Conservation (phyloP, 2,329 filamentous ascomycete genomes). For the Colletotrichum viniferum region DNA sequence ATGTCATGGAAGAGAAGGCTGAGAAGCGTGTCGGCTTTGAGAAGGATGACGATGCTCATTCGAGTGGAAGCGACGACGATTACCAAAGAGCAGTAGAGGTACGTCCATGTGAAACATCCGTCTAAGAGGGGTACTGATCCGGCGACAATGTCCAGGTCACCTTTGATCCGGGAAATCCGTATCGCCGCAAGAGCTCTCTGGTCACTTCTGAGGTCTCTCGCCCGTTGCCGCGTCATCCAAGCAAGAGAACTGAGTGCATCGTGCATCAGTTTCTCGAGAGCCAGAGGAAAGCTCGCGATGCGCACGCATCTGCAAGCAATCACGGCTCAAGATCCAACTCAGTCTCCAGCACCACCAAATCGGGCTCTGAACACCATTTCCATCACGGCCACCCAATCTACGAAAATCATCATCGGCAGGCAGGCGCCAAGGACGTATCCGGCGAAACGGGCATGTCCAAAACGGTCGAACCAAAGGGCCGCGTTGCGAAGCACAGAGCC, state of each 20-base stretch:
- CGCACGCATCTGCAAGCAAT: conserved; percentile 25
- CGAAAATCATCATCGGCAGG: conserved; percentile 18
- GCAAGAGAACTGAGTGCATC: conserved; percentile 60
- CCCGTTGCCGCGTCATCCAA: conserved; percentile 37
- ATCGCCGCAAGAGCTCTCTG: conserved; percentile 70
- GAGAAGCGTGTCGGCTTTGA: conserved; percentile 30
- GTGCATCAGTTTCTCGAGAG: conserved; percentile 69
- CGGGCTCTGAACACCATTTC: conserved; percentile 6
- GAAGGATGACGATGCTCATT: conserved; percentile 41
- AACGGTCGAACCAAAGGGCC: conserved; percentile 39
- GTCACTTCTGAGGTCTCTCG: conserved; percentile 52
- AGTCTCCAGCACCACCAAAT: conserved; percentile 13
- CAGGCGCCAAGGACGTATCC: conserved; percentile 26
- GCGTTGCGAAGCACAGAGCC: conserved; percentile 67
- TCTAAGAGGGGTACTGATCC: neutral
- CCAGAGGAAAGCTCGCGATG: conserved; percentile 46
- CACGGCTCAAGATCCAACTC: conserved; percentile 24
- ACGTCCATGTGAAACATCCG: conserved; percentile 18
- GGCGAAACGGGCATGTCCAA: conserved; percentile 31
- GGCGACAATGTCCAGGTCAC: conserved; percentile 51
- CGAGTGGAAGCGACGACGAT: conserved; percentile 57
- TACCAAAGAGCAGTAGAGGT: conserved; percentile 55
- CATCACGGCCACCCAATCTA: conserved; percentile 33
- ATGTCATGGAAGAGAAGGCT: conserved; percentile 11
- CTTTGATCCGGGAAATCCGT: conserved; percentile 64